Evolutionary conservation across 2,329 filamentous ascomycete species (phyloP), one percentile per base, ranked within the genome.

Genomic region (Talaromyces pinophilus): DNA sequence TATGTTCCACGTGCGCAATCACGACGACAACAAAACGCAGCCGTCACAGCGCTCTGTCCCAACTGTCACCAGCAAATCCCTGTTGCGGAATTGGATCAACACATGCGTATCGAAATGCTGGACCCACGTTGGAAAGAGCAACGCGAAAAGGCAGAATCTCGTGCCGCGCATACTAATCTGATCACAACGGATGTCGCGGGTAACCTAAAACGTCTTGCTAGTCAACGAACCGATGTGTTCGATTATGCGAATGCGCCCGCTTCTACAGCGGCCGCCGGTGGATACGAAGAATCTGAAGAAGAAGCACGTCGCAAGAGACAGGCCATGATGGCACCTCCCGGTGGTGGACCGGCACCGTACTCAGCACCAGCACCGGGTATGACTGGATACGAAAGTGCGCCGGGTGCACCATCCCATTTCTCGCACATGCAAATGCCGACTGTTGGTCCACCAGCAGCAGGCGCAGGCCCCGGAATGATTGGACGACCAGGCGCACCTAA

Each of bases 71-170:
- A 96, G 80, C 88, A 92, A 71, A 93, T 97, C 67, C 92, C 93
- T 7, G 87, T 92, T 72, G 88, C 90, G 72, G 94, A 98, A 80
- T 86, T 97, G 70, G 92, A 95, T 67, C 89, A 94, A 70, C 94
- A 98, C 76, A 94, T 98, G 87, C 88, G 92, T 78, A 97, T 98
- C 76, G 94, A 98, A 80, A 85, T 97, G 57, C 86, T 97, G 67
- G 94, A 98, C 76, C 94, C 94, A 0, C 87, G 91, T 67, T 98
- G 94, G 93, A 96, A 96, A 77, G 93, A 97, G 76, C 93, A 98
- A 77, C 92, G 93, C 71, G 91, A 92, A 66, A 96, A 96, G 77
- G 88, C 92, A 17, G 92, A 97, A 55, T 88, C 91, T 13, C 90
- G 94, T 69, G 92, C 90, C 70, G 87, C 92, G 1, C 93, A 91